Evolutionary conservation across 1,284 basidiomycete genomes (phyloP).

Genomic region (Neonothopanus nambi): DNA sequence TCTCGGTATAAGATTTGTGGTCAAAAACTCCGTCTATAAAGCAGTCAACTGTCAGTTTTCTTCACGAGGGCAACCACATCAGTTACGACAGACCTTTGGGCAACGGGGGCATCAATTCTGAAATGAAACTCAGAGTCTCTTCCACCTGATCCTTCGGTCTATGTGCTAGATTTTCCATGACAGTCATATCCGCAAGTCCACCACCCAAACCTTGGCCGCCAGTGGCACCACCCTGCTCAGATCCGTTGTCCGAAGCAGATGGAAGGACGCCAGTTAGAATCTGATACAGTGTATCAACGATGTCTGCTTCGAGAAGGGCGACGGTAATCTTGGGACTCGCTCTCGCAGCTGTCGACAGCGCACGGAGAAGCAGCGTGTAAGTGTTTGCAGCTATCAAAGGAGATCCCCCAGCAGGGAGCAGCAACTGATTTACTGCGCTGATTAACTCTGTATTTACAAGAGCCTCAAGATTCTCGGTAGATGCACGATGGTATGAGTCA

Average conservation of each 20-base stretch:
- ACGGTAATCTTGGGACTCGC: constrained; percentile 86
- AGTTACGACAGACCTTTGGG: constrained; percentile 68
- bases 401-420: constrained; percentile 85
- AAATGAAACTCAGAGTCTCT: constrained; percentile 84
- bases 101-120: constrained; percentile 87
- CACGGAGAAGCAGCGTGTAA: constrained; percentile 85
- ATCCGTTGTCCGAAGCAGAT: constrained; percentile 52
- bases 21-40: constrained; percentile 89
- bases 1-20: constrained; percentile 86
- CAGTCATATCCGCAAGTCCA: constrained; percentile 91
- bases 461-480: constrained; percentile 81
- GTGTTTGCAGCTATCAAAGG: constrained; percentile 83
- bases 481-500: constrained; percentile 86
- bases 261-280: constrained; percentile 91
- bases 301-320: constrained; percentile 84
- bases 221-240: constrained; percentile 64
- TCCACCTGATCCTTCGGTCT: constrained; percentile 96
- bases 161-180: constrained; percentile 96
- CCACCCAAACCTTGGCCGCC: constrained; percentile 78
- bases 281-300: constrained; percentile 89
- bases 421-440: constrained; percentile 78
- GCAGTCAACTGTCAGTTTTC: constrained; percentile 3
- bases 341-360: constrained; percentile 82
- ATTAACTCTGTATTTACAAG: constrained; percentile 85
- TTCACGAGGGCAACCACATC: background rate